Evolutionary conservation across 495 filamentous ascomycete genomes (phyloP), one percentile per base, ranked within the genome.

Genomic region (Amphirosellinia nigrospora): DNA sequence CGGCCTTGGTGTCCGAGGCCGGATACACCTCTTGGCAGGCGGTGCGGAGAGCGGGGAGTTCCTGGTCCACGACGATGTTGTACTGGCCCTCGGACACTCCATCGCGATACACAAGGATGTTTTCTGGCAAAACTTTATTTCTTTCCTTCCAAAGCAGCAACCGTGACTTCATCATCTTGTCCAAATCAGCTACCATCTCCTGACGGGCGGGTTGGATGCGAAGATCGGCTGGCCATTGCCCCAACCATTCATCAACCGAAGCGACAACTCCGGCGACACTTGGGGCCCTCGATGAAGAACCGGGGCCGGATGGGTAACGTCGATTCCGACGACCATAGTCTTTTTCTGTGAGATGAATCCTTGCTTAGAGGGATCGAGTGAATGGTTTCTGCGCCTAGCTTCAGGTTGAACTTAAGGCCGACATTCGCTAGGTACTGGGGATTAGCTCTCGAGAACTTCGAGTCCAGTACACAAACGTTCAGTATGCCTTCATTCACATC

Each of bases 71-170:
- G 1, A 92, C 85, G 0, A 64, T 71, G 5, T 83, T 71, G 73
- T 90, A 93, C 71, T 93, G 89, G 30, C 90, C 86, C 70, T 94
- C 92, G 0, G 89, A 91, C 13, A 94, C 90, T 26, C 92, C 92
- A 78, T 94, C 92, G n/a, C 92, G 89, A 77, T 93, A 94, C 16
- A 94, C 79, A 58, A 94, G 78, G 67, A 94, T 89, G 64, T 88
- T 89, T 43, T 85, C 80, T 0, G 92, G 92, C 0, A 86, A 74
- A 11, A 60, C 66, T 19, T 75, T 74, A 21, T 83, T 80, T 69
- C 89, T 86, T 0, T 73, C 70, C 15, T 80, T 75, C 87, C 87
- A 94, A 3, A 84, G 75, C 0, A 73, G 41, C 0, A 94, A 79
- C 3, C 89, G 86, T 8, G 86, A 83, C 28, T 82, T 70, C 19